Percentiles rank a stretch among this genome's conserved stretches.
Conservation (phyloP, 1,284 basidiomycete genomes). For the Ceratobasidium sp. region DNA sequence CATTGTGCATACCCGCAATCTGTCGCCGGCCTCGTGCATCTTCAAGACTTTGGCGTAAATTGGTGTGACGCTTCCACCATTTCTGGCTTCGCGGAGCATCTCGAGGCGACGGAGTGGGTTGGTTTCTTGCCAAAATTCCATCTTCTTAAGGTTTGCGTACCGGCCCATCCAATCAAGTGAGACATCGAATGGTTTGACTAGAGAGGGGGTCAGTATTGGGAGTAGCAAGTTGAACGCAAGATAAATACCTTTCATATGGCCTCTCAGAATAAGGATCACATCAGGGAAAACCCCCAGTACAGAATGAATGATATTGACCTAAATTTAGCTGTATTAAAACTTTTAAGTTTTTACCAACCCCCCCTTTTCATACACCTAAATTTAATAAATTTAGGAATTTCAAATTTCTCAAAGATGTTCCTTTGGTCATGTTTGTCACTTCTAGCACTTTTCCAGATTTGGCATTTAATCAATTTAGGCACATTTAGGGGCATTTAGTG, state of each 20-base stretch:
- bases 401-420: too few relatives aligned
- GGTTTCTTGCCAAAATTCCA: constrained; percentile 10
- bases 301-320: too few relatives aligned
- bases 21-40: not conserved
- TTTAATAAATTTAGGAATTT: too few relatives aligned
- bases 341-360: too few relatives aligned
- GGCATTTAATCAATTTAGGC: too few relatives aligned
- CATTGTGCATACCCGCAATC: not conserved
- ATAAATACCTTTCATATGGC: not conserved
- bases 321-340: too few relatives aligned
- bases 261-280: not conserved
- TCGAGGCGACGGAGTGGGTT: not conserved
- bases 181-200: constrained; percentile 20
- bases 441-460: too few relatives aligned
- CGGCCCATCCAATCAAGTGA: constrained; percentile 11
- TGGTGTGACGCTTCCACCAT: not conserved
- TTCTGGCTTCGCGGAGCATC: not conserved
- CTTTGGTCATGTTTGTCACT: too few relatives aligned
- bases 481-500: too few relatives aligned
- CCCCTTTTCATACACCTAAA: too few relatives aligned
- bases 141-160: constrained; percentile 1
- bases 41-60: not conserved
- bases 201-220: not conserved
- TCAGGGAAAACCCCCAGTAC: too few relatives aligned
- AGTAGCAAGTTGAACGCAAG: not conserved